Conservation (phyloP, 2,329 filamentous ascomycete genomes). For the Aureobasidium lini region DNA sequence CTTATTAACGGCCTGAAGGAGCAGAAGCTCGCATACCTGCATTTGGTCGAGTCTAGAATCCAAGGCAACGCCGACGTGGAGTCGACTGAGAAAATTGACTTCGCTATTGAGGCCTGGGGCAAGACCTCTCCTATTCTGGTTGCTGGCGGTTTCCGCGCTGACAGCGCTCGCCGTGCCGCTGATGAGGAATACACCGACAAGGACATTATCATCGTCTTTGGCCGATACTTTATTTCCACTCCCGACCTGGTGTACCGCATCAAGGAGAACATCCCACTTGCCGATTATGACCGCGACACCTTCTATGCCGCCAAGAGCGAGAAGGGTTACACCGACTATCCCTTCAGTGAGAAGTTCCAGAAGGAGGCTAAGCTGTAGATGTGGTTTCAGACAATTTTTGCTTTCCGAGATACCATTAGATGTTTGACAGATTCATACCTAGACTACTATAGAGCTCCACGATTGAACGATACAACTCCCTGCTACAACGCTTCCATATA, state of each 20-base stretch:
- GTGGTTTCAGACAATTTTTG: background rate
- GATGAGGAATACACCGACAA: conserved; percentile 36
- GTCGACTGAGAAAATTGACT: conserved; percentile 34
- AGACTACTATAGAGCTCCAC: background rate
- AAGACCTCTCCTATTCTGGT: conserved; percentile 40
- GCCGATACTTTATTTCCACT: conserved; percentile 42
- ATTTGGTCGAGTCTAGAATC: conserved; percentile 53
- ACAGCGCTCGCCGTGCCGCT: conserved; percentile 30
- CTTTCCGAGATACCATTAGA: conserved; percentile 4
- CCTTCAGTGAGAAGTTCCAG: conserved; percentile 30
- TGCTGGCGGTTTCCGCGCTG: conserved; percentile 36
- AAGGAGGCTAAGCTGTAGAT: conserved; percentile 17
- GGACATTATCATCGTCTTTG: conserved; percentile 41
- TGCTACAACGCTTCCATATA: too few species aligned
- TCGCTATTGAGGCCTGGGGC: conserved; percentile 40
- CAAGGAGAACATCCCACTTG: conserved; percentile 36
- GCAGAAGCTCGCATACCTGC: conserved; percentile 53
- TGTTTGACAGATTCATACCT: background rate
- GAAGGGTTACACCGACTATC: conserved; percentile 38
- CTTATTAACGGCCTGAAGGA: conserved; percentile 45
- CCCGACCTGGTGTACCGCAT: conserved; percentile 43
- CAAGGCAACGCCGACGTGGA: conserved; percentile 37
- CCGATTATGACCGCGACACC: conserved; percentile 37
- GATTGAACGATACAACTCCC: background rate
- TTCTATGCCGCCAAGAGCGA: conserved; percentile 37